Evolutionary conservation across 768 basidiomycete species (phyloP), one percentile per base, ranked within the genome.

Genomic region (Tephrocybe sp.): DNA sequence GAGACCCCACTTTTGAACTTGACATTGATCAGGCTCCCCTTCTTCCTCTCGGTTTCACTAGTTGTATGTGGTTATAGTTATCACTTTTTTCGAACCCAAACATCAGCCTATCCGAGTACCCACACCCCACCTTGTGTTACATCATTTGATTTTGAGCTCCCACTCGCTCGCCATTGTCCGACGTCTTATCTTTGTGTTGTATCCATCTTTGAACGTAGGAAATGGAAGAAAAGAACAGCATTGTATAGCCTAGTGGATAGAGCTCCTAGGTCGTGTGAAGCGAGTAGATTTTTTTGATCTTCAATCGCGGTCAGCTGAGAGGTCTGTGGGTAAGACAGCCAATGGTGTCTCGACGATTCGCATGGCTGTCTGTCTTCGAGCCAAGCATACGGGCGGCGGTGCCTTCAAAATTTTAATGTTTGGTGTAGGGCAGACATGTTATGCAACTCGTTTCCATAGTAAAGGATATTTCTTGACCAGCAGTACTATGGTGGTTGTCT

Each of bases 151-250:
- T 20, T 51, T 48, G 53, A 49, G 53, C 36, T 30, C 41, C 21
- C 45, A 38, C 26, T 15, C 39, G 51, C 55, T 59, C 51, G 20
- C 55, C 57, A 51, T 43, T 41, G 50, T 56, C 50, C 37, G 48
- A 40, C 49, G 54, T 58, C 57, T 33, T 60, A 50, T 56, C 47
- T 57, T 42, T 52, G 57, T 59, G 58, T 58, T 60, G 62, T 62
- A 60, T 48, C 48, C 55, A 56, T 54, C 49, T 57, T 55, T 57
- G 54, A 56, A 58, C 56, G 62, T 58, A 62, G 57, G 62, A 62
- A 55, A 54, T 53, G 57, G 52, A 58, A 60, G 42, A 47, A 57
- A 56, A 56, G 38, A 56, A 44, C 9, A 53, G 24, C 51, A 53
- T 47, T 53, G 44, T 49, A 28, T n/a, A n/a, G n/a, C 45, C 49